Conservation (phyloP, 768 basidiomycete species). For the Melanogaster broomeanus region DNA sequence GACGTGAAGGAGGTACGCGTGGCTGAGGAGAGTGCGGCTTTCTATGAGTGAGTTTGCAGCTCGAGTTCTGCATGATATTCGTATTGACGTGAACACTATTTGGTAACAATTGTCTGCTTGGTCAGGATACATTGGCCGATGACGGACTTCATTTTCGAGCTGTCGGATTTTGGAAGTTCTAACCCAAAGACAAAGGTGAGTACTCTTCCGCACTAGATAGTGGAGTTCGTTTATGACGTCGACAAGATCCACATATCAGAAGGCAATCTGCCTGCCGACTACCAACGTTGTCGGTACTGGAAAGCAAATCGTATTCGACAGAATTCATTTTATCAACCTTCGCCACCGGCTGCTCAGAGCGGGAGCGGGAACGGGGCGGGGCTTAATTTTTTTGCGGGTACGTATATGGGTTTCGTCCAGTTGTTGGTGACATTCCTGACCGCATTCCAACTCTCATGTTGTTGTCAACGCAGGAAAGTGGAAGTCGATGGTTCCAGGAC, state of each 20-base stretch:
- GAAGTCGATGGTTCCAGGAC: conserved; percentile 20
- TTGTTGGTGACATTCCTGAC: background rate
- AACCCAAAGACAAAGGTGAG: conserved; percentile 31
- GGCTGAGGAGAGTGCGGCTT: conserved; percentile 26
- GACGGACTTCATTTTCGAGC: conserved; percentile 27
- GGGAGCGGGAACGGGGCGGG: conserved; percentile 5
- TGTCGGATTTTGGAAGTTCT: conserved; percentile 25
- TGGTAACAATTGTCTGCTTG: background rate
- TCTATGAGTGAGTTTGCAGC: conserved; percentile 23
- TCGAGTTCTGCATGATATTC: background rate
- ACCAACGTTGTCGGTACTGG: conserved; percentile 33
- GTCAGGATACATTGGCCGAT: conserved; percentile 31
- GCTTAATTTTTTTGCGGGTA: conserved; percentile 24
- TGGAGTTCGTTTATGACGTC: background rate
- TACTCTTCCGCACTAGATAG: background rate
- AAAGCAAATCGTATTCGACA: conserved; percentile 31
- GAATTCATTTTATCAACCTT: conserved; percentile 29
- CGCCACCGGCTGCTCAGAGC: conserved; percentile 7
- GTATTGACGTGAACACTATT: background rate
- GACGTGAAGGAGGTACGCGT: conserved; percentile 25
- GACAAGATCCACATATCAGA: conserved; percentile 26
- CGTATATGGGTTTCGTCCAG: background rate
- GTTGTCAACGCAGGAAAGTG: conserved; percentile 20
- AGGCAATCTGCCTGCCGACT: conserved; percentile 17
- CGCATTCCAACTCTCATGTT: background rate